These are phyloP conservation scores for Dysphania ambrosioides DNA, from an alignment of 148 eudicot species.

Conservation along the genomic window DNA sequence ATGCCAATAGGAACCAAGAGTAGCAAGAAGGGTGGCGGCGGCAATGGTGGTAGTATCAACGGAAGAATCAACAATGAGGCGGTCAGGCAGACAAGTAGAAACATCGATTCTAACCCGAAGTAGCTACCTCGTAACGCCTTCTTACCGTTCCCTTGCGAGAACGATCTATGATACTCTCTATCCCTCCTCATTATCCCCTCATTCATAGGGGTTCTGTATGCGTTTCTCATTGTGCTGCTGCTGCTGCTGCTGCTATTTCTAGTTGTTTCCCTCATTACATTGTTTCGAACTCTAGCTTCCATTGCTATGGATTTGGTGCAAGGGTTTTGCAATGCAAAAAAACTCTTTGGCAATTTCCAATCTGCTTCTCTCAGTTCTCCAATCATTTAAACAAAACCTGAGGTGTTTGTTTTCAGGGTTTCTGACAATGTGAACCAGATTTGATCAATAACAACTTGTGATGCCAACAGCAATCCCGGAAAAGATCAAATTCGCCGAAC, in stretches of 20 bases:
- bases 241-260: too few species aligned
- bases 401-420: too few species aligned
- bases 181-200: background rate
- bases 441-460: background rate
- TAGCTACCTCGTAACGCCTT: constrained; percentile 34
- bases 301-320: background rate
- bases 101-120: constrained; percentile 61
- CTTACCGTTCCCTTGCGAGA: constrained; percentile 10
- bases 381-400: constrained; percentile 22
- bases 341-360: constrained; percentile 15
- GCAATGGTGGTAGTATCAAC: constrained; percentile 76
- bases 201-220: background rate
- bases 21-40: constrained; percentile 85
- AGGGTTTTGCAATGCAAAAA: constrained; percentile 4
- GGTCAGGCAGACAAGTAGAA: constrained; percentile 54
- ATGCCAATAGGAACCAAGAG: constrained; percentile 72
- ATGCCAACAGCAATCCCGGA: background rate
- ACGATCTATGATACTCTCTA: constrained; percentile 1
- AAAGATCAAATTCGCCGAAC: background rate
- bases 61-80: constrained; percentile 74
- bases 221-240: background rate
- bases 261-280: background rate
- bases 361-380: constrained; percentile 16
- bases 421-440: background rate
- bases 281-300: constrained; percentile 18